Base-by-base conservation (phyloP, 805 yeast species). In the Candida suzukii region DNA sequence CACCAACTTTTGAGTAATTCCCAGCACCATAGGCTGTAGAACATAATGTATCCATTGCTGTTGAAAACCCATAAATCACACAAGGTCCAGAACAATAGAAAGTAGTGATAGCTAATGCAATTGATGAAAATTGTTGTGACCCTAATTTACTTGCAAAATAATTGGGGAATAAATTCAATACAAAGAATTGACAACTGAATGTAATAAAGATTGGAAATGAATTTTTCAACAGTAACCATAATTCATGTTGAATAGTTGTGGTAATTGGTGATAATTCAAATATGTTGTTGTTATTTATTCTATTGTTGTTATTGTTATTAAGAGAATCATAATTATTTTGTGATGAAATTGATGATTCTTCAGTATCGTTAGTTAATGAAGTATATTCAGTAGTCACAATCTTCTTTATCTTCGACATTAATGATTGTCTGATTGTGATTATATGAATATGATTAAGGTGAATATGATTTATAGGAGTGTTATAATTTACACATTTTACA, bases 71-170 rank as follows among this genome's bases (percentile, higher is more conserved):
- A 57, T 82, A 86, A 44, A 83, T 74, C 2, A 83, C 67, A 25
- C 85, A 83, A 42, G 82, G 76, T 0, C 88, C 90, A 1, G 83
- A 69, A 37, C 83, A 76, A 52, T 81, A 83, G 19, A 86, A 86
- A 1, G 88, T 78, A 78, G 83, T 82, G 14, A 83, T 72, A 12
- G 85, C 77, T 35, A 83, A 61, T 10, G 87, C 74, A 8, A 80
- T 82, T 11, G 87, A 88, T 6, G 88, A 87, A 37, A 83, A 64
- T 54, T 78, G 83, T 8, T 69, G 63, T 37, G 76, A 72, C 3
- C 90, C 91, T 40, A 82, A 64, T 48, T 77, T 70, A 13, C 88
- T 84, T 16, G 83, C 83, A 22, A 79, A 76, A 55, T 81, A 83
- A 26, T 81, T 82, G 0, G 86, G 79, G 3, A 86, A 84, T 44